Base-by-base conservation (phyloP, 225 moss, liverwort and hornwort genomes). In the Climacium dendroides region DNA sequence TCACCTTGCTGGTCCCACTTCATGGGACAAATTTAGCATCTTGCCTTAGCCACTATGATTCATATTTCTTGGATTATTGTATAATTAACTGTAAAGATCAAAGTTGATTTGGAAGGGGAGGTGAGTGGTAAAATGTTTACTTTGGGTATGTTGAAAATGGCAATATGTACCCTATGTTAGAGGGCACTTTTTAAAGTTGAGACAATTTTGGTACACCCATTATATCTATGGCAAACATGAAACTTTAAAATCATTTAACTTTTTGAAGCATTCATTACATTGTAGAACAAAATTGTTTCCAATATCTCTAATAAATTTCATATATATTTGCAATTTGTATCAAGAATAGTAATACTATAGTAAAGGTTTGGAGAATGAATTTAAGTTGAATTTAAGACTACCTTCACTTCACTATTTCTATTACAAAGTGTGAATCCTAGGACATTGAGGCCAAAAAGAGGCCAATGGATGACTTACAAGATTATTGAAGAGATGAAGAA, bases 201-300 rank as follows among this genome's bases (percentile, higher is more conserved):
- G 3, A 2, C 2, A 58, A 0, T 57, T 41, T 58, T 13, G 13
- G 3, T 29, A 58, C 13, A 58, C 2, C 5, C 18, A 39, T 0
- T 28, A 1, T 26, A 78, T 28, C 7, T 26, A 39, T 6, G 39
- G 11, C 7, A 58, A 58, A 41, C 4, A 1, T 55, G 13, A 28
- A 58, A 79, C 5, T 8, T 13, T 28, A 19, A 29, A 2, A 41
- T 17, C 13, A 19, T 19, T 78, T 57, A 12, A 57, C 8, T 11
- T 37, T 37, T 24, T 24, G 1, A n/a, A 53, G 10, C 7, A 37
- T 55, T 78, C 25, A 16, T 54, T 0, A 10, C 10, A n/a, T 54
- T 25, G 4, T 77, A 34, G 14, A 52, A 35, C 2, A 75, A 5
- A 50, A 52, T 22, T 75, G 1, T 34, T 52, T 75, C 0, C 0